Evolutionary conservation across 345 rosid species (phyloP), one percentile per base, ranked within the genome.

Genomic region (Arabis hirsuta): DNA sequence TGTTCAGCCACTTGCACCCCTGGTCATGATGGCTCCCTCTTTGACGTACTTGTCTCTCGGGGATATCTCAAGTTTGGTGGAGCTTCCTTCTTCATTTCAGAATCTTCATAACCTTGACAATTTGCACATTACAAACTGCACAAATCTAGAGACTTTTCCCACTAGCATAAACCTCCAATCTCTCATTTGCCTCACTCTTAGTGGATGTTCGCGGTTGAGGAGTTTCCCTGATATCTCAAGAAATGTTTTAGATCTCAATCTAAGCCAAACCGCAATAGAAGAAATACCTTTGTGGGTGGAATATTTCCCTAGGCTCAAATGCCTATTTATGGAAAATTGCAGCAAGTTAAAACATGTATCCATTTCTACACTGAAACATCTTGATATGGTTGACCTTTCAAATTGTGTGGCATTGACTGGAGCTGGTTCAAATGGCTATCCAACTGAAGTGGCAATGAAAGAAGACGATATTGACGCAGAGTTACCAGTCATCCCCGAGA

Each of bases 241-340:
- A n/a, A n/a, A 31, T n/a, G 6, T 55, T 22, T 0, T 0, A 7
- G 0, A 0, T 3, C 41, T 31, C 7, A 0, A 8, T 31, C 41
- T 32, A 31, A 4, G 4, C 7, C 0, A 4, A 38, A 55, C 60
- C 9, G 12, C 22, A 14, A 55, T 55, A n/a, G 42, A 55, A 32
- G 41, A 55, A 22, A 2, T 55, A 31, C 59, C 59, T n/a, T 31
- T 12, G 22, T 55, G 41, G 59, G 6, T 7, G 3, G 22, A 7
- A 11, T 8, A n/a, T 8, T 55, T 31, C 12, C 0, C 8, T 31
- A n/a, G 22, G 22, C 59, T 55, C 12, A 0, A 2, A 3, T 0
- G 0, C 22, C 22, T n/a, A 31, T 0, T 0, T 7, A 55, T 8
- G 59, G 0, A 0, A 0, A 1, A 12, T n/a, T 31, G 59, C 59